Evolutionary conservation across 768 basidiomycete species (phyloP), one percentile per base, ranked within the genome.

Genomic region (Agaricus subrufescens): DNA sequence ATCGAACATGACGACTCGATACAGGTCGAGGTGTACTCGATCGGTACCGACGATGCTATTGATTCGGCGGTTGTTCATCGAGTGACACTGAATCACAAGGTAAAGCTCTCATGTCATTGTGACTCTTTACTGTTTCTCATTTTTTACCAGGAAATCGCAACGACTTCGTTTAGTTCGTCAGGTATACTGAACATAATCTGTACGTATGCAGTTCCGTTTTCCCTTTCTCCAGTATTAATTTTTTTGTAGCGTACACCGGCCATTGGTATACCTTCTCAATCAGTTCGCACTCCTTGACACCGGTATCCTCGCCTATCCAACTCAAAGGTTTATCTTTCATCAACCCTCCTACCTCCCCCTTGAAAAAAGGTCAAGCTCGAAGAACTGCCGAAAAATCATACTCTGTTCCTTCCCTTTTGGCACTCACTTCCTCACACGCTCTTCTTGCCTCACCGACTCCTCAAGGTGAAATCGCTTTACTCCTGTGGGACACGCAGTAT

Each of bases 401-500:
- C 5, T 37, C 58, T 11, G 42, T 39, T 11, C 54, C 54, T 9
- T 56, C 46, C 39, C 54, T 79, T 5, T 67, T 84, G 3, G 75
- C 85, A 2, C 65, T 87, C 14, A 76, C 77, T 1, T 79, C 84
- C 0, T 85, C 83, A 0, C 75, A 83, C 46, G 80, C 82, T 46
- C 74, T 88, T 43, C 74, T 89, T 9, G 79, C 79, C 40, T 72
- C 74, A 30, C 62, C 66, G 2, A 60, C 71, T 6, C 65, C 74
- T 0, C 62, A 72, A 11, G 64, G 71, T 34, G 80, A 81, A 56
- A 72, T 87, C 50, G 70, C 72, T 14, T 66, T 88, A 29, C 79
- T 84, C 15, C 66, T 88, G 29, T 88, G 87, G 86, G 86, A 89
- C 59, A 70, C 88, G 23, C 83, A 83, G 57, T 89, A 84, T 60